Base-by-base conservation (phyloP, 305 asterid species). In the Solanum hybrid region DNA sequence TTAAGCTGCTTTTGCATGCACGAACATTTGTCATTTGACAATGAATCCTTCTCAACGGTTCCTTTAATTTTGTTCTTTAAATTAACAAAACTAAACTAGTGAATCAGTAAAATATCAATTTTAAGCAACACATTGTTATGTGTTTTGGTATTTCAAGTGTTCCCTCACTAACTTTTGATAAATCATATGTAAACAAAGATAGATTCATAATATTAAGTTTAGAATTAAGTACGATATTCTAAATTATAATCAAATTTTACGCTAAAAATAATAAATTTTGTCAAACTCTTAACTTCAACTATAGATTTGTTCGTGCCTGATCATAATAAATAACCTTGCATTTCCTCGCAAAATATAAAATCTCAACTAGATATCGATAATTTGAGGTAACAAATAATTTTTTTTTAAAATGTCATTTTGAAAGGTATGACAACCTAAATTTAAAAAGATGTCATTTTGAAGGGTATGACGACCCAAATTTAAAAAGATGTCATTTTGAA, bases 171-270 rank as follows among this genome's bases (percentile, higher is more conserved):
- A 34, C 18, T 9, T 77, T 34, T 77, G 18, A 77, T 20, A n/a
- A 77, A 77, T 77, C 29, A 34, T 57, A 57, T 3, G 0, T 77
- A 77, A 33, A 10, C 5, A 18, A 2, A 20, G 8, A 16, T 35
- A 6, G 14, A 77, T 77, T 35, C 9, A 34, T 5, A 5, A 77
- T 34, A 2, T 20, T 34, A 78, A 78, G 5, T 74, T 34, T 77
- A 5, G 81, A 34, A 8, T 14, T 8, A 18, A 0, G 0, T 69
- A 24, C 5, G 1, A 11, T 1, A 5, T 14, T 13, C 0, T 14
- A 3, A 3, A 14, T 74, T 33, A 69, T 2, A 69, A 69, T 64
- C 3, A 0, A 69, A 69, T 4, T 75, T 7, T 75, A 75, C 0
- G n/a, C 22, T 5, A 29, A 77, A 77, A 6, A 0, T 78, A 35